Base-by-base conservation (phyloP, 176 grass and related monocot genomes). In the Eremochloa ophiuroides region DNA sequence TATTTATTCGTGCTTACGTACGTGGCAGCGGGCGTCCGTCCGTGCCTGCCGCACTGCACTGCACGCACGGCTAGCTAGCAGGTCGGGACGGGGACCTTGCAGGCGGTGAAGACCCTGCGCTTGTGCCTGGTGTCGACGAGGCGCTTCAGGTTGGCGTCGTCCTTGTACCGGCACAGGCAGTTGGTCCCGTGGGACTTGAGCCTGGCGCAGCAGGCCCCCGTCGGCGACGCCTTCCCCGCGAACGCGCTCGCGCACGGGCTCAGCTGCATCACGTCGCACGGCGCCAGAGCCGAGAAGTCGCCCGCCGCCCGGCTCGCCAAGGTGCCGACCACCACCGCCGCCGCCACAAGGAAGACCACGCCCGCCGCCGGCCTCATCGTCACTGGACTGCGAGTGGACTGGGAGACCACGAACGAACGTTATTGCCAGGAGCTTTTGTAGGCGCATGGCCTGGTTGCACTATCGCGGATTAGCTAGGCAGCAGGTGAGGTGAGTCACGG, bases 121-220 rank as follows among this genome's bases (percentile, higher is more conserved):
- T 75, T 74, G 82, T 91, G 87, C 70, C 76, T 88, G 68, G 92
- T 75, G 85, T 91, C 90, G 71, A 94, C 75, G 77, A 86, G 87
- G 43, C 92, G 88, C 68, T 51, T 81, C 42, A 94, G 62, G 73
- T 71, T 86, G 58, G 92, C 83, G 66, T 94, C 88, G 62, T 91
- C 79, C 79, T 87, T 66, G 92, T 94, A 94, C 33, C 79, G 86
- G 84, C 92, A 94, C 61, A 94, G 88, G 88, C 92, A 94, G 89
- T 30, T 59, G 63, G 88, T 13, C 27, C 66, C 73, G 35, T 94
- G 92, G 74, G 87, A 68, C 86, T 74, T 89, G 44, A 94, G 88
- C 92, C 78, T 84, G 38, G 39, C 9, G 79, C 92, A 94, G 83
- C 92, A 94, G 27, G 80, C 35, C 1, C 61, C 8, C 4, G 92